Base-by-base conservation (phyloP, 192 early-diverging fungal genomes). In the Podila minutissima region DNA sequence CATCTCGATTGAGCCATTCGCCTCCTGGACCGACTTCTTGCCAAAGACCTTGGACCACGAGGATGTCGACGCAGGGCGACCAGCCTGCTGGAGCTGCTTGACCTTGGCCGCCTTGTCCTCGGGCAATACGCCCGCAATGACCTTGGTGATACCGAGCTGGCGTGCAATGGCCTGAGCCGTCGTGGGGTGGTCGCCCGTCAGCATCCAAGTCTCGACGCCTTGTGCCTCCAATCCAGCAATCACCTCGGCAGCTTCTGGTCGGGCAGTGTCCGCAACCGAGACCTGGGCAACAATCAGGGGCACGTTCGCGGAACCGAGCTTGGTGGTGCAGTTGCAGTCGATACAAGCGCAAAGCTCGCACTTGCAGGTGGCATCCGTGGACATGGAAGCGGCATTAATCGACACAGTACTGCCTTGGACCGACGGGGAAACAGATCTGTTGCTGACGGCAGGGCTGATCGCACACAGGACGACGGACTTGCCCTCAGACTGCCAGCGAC, bases 161-260 rank as follows among this genome's bases (percentile, higher is more conserved):
- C 62, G 61, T 17, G 89, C 94, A 29, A 94, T 89, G 0, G 88
- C 89, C 48, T 83, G 65, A 0, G 91, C 95, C 4, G 93, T 92
- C 8, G 75, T 74, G 1, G 68, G 82, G 79, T 91, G 87, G 74
- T 96, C 95, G 31, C 95, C 95, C 0, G 95, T 94, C 61, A 95
- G 71, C 92, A 96, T 94, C 88, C 91, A 91, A 8, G 93, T 91
- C 51, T 91, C 86, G 22, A 94, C 81, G 2, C 91, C 90, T 17
- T 74, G 83, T 11, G 65, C 61, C 10, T 72, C 74, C 19, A 96
- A 78, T 19, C 61, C 68, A 4, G 59, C 59, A 35, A 96, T 83
- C 0, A 91, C 90, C 7, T 74, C 65, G 11, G 67, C 66, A 5
- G 92, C 88, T 66, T 91, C 91, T 0, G 90, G 83, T 28, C 93